These are phyloP conservation scores for Colletotrichum euphorbiae DNA, from an alignment of 2,329 filamentous ascomycete genomes.

Conservation along the genomic window DNA sequence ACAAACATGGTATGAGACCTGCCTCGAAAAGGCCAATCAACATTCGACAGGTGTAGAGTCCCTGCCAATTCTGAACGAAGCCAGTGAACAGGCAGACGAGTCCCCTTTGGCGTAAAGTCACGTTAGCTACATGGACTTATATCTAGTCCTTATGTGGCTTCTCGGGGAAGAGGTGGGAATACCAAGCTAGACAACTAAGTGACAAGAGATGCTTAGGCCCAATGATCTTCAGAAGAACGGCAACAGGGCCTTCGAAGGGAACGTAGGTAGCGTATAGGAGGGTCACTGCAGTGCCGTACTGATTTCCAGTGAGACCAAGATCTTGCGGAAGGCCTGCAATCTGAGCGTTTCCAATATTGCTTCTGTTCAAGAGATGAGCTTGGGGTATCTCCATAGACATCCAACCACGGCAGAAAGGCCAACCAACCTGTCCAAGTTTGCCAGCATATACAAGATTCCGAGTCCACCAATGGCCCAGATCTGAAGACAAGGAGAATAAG, in stretches of 20 bases:
- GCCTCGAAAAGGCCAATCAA: conserved; percentile 44
- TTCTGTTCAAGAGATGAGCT: conserved; percentile 6
- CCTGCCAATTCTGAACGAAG: conserved; percentile 7
- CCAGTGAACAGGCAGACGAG: conserved; percentile 14
- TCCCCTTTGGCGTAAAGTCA: conserved; percentile 3
- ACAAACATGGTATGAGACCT: conserved; percentile 53
- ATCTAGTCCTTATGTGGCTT: no score
- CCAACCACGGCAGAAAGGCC: neutral
- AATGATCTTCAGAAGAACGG: conserved; percentile 48
- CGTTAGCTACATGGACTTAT: no score
- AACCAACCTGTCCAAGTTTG: conserved; percentile 47
- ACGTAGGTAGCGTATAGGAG: conserved; percentile 51
- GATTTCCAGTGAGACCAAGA: conserved; percentile 46
- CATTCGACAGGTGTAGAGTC: conserved; percentile 18
- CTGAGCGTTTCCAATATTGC: conserved; percentile 46
- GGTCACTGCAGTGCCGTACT: conserved; percentile 49
- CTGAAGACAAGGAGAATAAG: neutral
- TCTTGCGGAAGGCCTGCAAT: conserved; percentile 49
- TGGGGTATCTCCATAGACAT: neutral
- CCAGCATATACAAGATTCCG: conserved; percentile 47
- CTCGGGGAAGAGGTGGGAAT: conserved; percentile 39
- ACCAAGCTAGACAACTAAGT: conserved; percentile 43
- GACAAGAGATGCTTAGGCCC: conserved; percentile 47
- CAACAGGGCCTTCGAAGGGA: conserved; percentile 46
- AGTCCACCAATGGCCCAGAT: conserved; percentile 38